phyloP scores from a whole-genome alignment of 2,329 filamentous ascomycete species.

The Nannizziopsis barbatae region DNA sequence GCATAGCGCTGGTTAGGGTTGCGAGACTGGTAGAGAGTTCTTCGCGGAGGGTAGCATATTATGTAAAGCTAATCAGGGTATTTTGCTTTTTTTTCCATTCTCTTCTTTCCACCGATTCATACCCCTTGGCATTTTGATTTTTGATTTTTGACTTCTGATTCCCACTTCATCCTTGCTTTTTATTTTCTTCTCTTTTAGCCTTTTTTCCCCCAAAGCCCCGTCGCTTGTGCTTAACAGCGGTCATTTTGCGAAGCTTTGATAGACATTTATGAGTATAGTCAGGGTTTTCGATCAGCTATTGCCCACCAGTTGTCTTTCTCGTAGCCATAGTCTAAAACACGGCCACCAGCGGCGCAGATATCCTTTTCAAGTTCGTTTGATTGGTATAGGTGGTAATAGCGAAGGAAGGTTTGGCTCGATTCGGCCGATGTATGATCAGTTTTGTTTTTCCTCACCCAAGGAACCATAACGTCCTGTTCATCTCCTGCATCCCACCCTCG shows the following conservation, averaged over 20 bases:
- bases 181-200: no score
- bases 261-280: slow-evolving; percentile 1
- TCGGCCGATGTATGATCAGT: slow-evolving; percentile 11
- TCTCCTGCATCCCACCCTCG: slow-evolving; percentile 77
- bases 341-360: slow-evolving; percentile 60
- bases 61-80: slow-evolving; percentile 8
- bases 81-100: background rate
- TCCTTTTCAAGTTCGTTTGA: slow-evolving; percentile 79
- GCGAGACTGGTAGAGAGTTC: slow-evolving; percentile 3
- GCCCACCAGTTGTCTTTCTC: slow-evolving; percentile 99
- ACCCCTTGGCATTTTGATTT: background rate
- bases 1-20: slow-evolving; percentile 10
- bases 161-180: no score
- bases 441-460: slow-evolving; percentile 63
- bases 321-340: slow-evolving; percentile 69
- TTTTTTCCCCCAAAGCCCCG: no score
- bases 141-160: background rate
- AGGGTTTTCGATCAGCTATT: slow-evolving; percentile 41
- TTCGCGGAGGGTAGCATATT: slow-evolving; percentile 7
- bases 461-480: slow-evolving; percentile 86
- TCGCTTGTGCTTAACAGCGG: background rate
- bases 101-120: background rate
- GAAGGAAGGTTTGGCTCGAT: slow-evolving; percentile 48
- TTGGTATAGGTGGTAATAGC: slow-evolving; percentile 89
- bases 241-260: background rate